A percentile compares a stretch with the other conserved stretches of the same genome.
Evolutionary conservation across 257 asterid genomes (phyloP).

Genomic region (Penstemon eatonii): DNA sequence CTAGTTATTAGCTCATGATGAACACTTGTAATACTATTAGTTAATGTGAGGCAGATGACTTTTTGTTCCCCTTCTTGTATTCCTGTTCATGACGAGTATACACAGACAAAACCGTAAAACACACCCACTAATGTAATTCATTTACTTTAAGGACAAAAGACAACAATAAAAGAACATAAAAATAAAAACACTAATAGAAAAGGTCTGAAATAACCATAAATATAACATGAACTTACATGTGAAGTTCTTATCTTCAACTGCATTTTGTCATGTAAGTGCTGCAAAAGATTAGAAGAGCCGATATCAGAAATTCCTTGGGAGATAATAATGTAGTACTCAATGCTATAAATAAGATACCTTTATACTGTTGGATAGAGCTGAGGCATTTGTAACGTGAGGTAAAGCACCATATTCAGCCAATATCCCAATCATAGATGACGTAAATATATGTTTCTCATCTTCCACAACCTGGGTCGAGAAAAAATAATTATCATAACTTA

Average conservation of each 20-base stretch:
- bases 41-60: neutral
- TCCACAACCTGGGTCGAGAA: constrained; percentile 62
- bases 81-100: constrained; percentile 4
- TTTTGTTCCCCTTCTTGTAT: neutral
- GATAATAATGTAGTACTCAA: too few species aligned
- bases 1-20: neutral
- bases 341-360: constrained; percentile 49
- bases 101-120: constrained; percentile 5
- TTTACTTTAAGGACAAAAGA: constrained; percentile 9
- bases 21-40: neutral
- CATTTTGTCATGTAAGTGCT: constrained; percentile 87
- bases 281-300: constrained; percentile 37
- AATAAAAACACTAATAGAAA: too few species aligned
- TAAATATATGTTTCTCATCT: constrained; percentile 73
- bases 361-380: constrained; percentile 71
- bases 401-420: constrained; percentile 79
- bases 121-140: neutral
- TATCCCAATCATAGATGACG: constrained; percentile 69
- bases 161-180: constrained; percentile 3
- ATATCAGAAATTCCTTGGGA: too few species aligned
- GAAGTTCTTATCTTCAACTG: constrained; percentile 84
- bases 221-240: constrained; percentile 63
- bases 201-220: neutral
- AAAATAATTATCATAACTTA: neutral
- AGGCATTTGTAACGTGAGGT: constrained; percentile 86